These are phyloP conservation scores for Rhizophora apiculata DNA, from an alignment of 345 rosid species.

Conservation along the genomic window DNA sequence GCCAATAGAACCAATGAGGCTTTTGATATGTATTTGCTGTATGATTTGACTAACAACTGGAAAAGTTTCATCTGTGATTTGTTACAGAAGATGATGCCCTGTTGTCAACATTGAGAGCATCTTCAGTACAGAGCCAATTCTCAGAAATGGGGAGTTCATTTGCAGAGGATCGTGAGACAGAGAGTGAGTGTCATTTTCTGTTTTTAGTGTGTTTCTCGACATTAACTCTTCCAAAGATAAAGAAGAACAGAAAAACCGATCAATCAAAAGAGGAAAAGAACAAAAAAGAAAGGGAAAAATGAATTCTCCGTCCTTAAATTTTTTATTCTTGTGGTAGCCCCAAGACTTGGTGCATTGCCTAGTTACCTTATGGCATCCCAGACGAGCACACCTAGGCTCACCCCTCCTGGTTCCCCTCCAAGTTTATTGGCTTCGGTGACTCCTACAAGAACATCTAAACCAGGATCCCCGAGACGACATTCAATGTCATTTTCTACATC, in stretches of 20 bases:
- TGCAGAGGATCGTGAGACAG: slow-evolving; percentile 43
- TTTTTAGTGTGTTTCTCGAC: neutral
- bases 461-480: slow-evolving; percentile 71
- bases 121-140: slow-evolving; percentile 52
- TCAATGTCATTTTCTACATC: slow-evolving; percentile 75
- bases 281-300: neutral
- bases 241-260: too few relatives aligned
- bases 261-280: neutral
- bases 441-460: slow-evolving; percentile 70
- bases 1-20: neutral
- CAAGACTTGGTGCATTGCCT: slow-evolving; percentile 41
- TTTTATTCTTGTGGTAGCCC: slow-evolving; percentile 28
- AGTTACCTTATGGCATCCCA: slow-evolving; percentile 54
- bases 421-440: slow-evolving; percentile 71
- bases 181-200: slow-evolving; percentile 39
- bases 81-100: slow-evolving; percentile 59
- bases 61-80: neutral
- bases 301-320: neutral
- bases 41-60: neutral
- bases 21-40: neutral
- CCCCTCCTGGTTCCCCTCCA: slow-evolving; percentile 91
- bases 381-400: slow-evolving; percentile 63
- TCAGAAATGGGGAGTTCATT: slow-evolving; percentile 50
- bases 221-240: neutral
- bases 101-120: slow-evolving; percentile 43